A percentile compares a stretch with the other conserved stretches of the same genome.
These are phyloP conservation scores for Echria macrotheca DNA, from an alignment of 495 filamentous ascomycete species.

Conservation along the genomic window DNA sequence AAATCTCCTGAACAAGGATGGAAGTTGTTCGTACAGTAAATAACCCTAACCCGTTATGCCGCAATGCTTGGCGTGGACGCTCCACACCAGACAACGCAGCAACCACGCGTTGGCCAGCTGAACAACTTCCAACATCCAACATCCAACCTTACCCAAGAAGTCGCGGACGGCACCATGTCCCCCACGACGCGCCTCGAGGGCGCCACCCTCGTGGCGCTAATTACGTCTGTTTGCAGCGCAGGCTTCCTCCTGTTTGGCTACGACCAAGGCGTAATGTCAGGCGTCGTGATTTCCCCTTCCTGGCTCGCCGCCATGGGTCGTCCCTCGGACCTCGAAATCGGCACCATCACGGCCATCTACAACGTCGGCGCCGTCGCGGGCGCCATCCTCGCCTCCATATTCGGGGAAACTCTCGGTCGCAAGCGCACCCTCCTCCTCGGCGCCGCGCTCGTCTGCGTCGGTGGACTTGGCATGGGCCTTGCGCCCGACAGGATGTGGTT, in stretches of 20 bases:
- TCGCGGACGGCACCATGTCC: no score
- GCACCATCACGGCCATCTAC: constrained; percentile 68
- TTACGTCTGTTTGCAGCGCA: constrained; percentile 55
- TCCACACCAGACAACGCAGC: no score
- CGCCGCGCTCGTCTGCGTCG: constrained; percentile 49
- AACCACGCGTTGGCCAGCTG: no score
- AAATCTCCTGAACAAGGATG: no score
- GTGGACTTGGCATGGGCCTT: constrained; percentile 47
- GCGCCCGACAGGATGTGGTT: constrained; percentile 24
- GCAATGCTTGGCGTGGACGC: no score
- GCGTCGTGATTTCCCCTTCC: constrained; percentile 34
- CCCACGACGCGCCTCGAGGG: no score
- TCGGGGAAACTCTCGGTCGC: constrained; percentile 42
- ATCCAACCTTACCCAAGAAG: no score
- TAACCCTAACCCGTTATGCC: no score
- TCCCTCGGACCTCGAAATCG: constrained; percentile 37
- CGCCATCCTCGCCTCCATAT: constrained; percentile 32
- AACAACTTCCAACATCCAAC: no score
- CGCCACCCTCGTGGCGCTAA: constrained; percentile 15
- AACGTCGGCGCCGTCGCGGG: constrained; percentile 31
- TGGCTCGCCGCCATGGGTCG: constrained; percentile 34
- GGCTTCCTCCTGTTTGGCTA: constrained; percentile 40
- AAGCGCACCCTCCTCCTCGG: constrained; percentile 56
- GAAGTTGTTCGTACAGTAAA: no score
- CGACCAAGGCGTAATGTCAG: constrained; percentile 46